These are phyloP conservation scores for Pyricularia pennisetigena DNA, from an alignment of 2,329 filamentous ascomycete species.

Conservation along the genomic window DNA sequence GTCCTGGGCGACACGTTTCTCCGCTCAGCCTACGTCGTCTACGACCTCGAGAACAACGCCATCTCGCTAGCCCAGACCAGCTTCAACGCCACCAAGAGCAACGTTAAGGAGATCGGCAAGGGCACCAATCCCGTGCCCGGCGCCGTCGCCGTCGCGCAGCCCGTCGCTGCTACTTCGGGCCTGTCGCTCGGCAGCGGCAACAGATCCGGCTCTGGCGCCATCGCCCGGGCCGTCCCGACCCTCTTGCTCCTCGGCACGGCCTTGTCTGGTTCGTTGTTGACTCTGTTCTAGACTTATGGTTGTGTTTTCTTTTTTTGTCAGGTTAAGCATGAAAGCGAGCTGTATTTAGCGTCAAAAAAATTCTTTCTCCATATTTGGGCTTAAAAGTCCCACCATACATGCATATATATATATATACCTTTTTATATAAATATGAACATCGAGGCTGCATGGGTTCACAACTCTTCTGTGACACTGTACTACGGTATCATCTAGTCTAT, in stretches of 20 bases:
- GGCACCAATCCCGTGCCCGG: constrained; percentile 40
- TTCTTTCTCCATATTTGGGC: not conserved
- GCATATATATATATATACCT: not conserved
- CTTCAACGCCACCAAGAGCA: constrained; percentile 43
- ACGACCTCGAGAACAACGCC: constrained; percentile 62
- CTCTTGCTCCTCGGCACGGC: not conserved
- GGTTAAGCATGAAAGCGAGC: not conserved
- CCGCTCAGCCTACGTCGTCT: constrained; percentile 65
- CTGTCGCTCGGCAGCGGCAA: constrained; percentile 13
- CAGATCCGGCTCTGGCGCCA: not conserved
- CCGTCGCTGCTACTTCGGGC: constrained; percentile 39
- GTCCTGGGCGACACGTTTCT: constrained; percentile 69
- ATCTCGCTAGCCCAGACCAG: constrained; percentile 60
- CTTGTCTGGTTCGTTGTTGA: constrained; percentile 5
- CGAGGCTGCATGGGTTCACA: not conserved
- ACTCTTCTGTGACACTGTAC: too few relatives aligned
- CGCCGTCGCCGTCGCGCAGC: constrained; percentile 37
- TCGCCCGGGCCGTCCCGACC: not conserved
- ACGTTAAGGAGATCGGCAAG: constrained; percentile 44
- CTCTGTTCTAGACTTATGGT: not conserved
- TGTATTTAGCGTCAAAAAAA: not conserved
- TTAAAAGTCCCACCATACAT: not conserved
- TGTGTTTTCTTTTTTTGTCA: not conserved
- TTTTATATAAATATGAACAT: not conserved
- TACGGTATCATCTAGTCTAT: too few relatives aligned